A percentile compares a stretch with the other conserved stretches of the same genome.
Conservation (phyloP, 225 moss, liverwort and hornwort species). For the Antitrichia curtipendula region DNA sequence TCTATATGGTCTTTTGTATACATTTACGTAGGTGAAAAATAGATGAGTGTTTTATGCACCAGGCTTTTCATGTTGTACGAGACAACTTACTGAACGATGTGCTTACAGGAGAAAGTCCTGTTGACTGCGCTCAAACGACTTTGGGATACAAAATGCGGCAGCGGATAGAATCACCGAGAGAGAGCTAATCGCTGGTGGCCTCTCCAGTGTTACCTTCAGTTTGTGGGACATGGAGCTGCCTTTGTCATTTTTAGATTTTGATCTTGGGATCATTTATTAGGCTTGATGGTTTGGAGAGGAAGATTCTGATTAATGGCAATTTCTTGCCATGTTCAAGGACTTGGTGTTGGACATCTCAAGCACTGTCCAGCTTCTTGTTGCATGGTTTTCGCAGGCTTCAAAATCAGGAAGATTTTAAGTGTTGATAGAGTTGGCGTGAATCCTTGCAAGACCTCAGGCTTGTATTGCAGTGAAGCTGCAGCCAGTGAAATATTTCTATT, state of each 20-base stretch:
- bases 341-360: background rate
- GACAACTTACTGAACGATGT: background rate
- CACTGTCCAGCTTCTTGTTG: background rate
- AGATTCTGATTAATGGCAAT: background rate
- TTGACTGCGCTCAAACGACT: conserved; percentile 95
- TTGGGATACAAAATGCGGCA: conserved; percentile 88
- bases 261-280: background rate
- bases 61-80: background rate
- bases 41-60: background rate
- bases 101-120: conserved; percentile 71
- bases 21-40: background rate
- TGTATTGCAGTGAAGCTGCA: background rate
- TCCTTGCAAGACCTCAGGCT: background rate
- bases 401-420: background rate
- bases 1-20: background rate
- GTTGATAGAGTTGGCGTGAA: background rate
- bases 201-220: background rate
- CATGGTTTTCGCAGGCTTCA: background rate
- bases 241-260: background rate
- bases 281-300: background rate
- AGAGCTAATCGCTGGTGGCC: background rate
- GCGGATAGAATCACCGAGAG: conserved; percentile 36
- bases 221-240: background rate
- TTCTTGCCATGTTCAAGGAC: background rate
- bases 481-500: background rate